These are phyloP conservation scores for Thecaphora thlaspeos DNA, from an alignment of 1,284 basidiomycete genomes.

Conservation along the genomic window DNA sequence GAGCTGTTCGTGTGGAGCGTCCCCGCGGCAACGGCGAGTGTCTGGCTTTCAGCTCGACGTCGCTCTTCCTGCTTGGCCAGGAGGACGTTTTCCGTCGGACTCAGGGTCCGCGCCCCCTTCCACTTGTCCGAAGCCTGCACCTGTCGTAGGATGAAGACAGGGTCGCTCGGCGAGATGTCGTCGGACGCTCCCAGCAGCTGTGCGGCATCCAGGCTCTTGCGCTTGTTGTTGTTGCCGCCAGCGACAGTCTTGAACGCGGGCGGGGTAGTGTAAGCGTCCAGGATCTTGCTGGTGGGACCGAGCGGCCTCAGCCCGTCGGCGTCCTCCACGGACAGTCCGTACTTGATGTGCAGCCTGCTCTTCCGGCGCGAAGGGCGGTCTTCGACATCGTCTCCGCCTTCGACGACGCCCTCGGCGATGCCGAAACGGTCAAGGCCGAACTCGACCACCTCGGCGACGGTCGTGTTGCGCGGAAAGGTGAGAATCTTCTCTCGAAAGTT, in stretches of 20 bases:
- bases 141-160: constrained; percentile 73
- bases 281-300: constrained; percentile 34
- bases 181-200: constrained; percentile 65
- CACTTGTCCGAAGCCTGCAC: constrained; percentile 15
- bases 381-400: constrained; percentile 95
- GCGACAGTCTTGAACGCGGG: constrained; percentile 61
- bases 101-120: constrained; percentile 21
- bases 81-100: constrained; percentile 30
- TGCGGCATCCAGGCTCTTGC: constrained; percentile 82
- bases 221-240: constrained; percentile 63
- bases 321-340: constrained; percentile 65
- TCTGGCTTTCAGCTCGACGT: constrained; percentile 49
- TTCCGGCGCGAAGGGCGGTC: constrained; percentile 79
- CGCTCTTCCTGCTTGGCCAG: constrained; percentile 59
- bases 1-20: background rate
- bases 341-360: constrained; percentile 75
- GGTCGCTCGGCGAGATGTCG: constrained; percentile 78
- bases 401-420: constrained; percentile 89
- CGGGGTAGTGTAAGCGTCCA: constrained; percentile 78
- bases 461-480: constrained; percentile 81
- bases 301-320: constrained; percentile 37
- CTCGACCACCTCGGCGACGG: constrained; percentile 93
- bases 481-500: constrained; percentile 47
- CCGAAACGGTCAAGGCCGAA: constrained; percentile 86
- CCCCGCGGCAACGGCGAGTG: constrained; percentile 1